Conservation (phyloP, 805 yeast species). For the Candida oleophila region DNA sequence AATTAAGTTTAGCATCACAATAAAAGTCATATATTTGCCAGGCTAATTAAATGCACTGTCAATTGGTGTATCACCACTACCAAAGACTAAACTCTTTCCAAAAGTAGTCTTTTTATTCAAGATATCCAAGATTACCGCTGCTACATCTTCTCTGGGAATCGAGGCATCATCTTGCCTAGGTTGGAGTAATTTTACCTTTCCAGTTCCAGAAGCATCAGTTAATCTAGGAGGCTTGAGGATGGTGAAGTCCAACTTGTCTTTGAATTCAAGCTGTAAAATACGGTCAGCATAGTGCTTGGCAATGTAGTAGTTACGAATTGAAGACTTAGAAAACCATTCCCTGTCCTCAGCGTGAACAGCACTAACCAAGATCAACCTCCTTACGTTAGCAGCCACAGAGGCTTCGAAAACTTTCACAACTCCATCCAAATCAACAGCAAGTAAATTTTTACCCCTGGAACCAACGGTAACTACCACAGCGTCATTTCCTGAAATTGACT, state of each 20-base stretch:
- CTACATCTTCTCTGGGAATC: slow-evolving; percentile 56
- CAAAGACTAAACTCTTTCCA: slow-evolving; percentile 43
- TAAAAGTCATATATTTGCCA: background rate
- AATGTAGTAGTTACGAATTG: slow-evolving; percentile 48
- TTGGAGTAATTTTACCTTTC: slow-evolving; percentile 38
- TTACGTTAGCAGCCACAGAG: slow-evolving; percentile 39
- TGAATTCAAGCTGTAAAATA: slow-evolving; percentile 34
- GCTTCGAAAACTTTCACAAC: slow-evolving; percentile 60
- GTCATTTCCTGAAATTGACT: slow-evolving; percentile 45
- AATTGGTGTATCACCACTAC: slow-evolving; percentile 39
- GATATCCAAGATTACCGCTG: slow-evolving; percentile 39
- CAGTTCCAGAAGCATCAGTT: slow-evolving; percentile 40
- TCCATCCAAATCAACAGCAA: slow-evolving; percentile 61
- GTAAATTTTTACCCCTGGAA: slow-evolving; percentile 54
- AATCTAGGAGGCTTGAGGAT: slow-evolving; percentile 55
- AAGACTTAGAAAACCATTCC: slow-evolving; percentile 38
- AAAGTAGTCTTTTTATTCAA: slow-evolving; percentile 36
- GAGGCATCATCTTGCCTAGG: slow-evolving; percentile 12
- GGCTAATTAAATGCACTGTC: background rate
- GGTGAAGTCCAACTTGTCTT: slow-evolving; percentile 49
- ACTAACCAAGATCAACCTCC: slow-evolving; percentile 53
- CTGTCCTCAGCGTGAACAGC: slow-evolving; percentile 56
- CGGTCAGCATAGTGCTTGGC: slow-evolving; percentile 64
- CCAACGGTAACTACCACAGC: slow-evolving; percentile 65
- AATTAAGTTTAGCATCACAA: background rate